These are phyloP conservation scores for Moricandia arvensis DNA, from an alignment of 345 rosid genomes.

Conservation along the genomic window DNA sequence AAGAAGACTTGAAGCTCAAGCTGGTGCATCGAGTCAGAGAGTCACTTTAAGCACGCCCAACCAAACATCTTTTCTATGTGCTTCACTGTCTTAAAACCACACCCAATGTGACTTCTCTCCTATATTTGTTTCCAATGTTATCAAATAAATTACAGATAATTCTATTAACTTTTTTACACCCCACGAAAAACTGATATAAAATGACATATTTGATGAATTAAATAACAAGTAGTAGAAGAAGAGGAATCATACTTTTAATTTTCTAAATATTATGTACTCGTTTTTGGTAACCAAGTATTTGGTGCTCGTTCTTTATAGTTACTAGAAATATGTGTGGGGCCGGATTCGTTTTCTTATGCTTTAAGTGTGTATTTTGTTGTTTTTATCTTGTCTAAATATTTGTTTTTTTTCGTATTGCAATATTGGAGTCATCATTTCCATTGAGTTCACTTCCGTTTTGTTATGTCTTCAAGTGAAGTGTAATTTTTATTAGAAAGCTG, in stretches of 20 bases:
- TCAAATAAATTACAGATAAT: background rate
- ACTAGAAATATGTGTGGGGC: no score
- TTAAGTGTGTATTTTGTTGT: no score
- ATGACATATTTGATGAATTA: background rate
- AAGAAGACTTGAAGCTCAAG: constrained; percentile 32
- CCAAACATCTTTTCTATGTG: constrained; percentile 32
- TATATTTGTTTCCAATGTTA: background rate
- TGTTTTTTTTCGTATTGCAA: no score
- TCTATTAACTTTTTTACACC: background rate
- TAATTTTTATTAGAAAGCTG: no score
- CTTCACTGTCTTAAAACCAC: constrained; percentile 19
- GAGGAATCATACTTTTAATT: background rate
- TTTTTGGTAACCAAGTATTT: background rate
- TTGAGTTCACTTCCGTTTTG: no score
- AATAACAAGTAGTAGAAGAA: background rate
- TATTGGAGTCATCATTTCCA: no score
- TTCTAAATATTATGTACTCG: background rate
- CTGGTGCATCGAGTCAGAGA: constrained; percentile 27
- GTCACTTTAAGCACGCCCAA: constrained; percentile 38
- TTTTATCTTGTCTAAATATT: no score
- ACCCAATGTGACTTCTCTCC: constrained; percentile 21
- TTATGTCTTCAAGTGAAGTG: no score
- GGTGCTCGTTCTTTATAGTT: background rate
- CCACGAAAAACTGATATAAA: background rate
- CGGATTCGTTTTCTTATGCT: no score